phyloP scores from a whole-genome alignment of 345 rosid species.

The Dipteronia sinensis region DNA sequence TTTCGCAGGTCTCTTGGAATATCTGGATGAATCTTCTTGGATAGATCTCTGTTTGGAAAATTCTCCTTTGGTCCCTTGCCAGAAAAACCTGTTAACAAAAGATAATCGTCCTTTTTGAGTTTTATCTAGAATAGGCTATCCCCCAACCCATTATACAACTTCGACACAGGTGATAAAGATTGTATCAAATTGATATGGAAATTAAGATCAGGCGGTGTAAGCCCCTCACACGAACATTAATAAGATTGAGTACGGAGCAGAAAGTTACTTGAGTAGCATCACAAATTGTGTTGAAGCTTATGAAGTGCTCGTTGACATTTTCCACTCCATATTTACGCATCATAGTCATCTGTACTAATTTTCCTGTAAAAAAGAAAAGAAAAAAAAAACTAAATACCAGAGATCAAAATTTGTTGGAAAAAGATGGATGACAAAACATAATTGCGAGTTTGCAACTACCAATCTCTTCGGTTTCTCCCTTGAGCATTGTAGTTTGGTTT shows the following conservation, averaged over 20 bases:
- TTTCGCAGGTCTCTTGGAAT: no score
- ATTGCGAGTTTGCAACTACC: constrained; percentile 64
- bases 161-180: no score
- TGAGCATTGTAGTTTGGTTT: constrained; percentile 97
- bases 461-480: constrained; percentile 96
- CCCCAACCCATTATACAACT: no score
- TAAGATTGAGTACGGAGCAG: not conserved
- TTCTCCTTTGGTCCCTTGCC: no score
- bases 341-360: constrained; percentile 75
- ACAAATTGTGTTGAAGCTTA: constrained; percentile 95
- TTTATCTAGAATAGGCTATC: no score
- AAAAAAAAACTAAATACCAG: constrained; percentile 14
- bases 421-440: constrained; percentile 3
- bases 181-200: no score
- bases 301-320: constrained; percentile 75
- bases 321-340: constrained; percentile 89
- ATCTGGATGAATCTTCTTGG: no score
- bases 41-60: no score
- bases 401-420: not conserved
- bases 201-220: no score
- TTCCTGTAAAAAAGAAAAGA: constrained; percentile 67
- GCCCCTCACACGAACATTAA: no score
- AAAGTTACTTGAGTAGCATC: constrained; percentile 90
- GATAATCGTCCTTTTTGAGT: no score
- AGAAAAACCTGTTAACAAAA: no score